Evolutionary conservation across 2,329 filamentous ascomycete species (phyloP).

Genomic region (Helotiales sp.): DNA sequence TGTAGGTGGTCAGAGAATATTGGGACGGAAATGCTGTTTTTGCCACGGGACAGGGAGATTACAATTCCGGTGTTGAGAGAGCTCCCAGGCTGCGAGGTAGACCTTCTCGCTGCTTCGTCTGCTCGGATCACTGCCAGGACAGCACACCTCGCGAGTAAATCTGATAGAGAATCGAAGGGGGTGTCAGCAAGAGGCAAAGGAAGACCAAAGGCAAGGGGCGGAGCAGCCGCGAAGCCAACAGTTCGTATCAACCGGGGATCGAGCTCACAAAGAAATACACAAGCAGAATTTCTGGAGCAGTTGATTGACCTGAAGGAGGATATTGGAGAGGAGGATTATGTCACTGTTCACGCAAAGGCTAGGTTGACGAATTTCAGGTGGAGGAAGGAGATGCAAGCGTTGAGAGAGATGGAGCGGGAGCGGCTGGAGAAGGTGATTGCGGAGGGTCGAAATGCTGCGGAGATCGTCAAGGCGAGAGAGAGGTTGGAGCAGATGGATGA

Average conservation of each 20-base stretch:
- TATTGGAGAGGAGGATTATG: constrained; percentile 67
- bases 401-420: constrained; percentile 30
- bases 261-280: constrained; percentile 46
- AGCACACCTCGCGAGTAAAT: constrained; percentile 56
- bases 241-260: constrained; percentile 37
- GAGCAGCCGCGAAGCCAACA: constrained; percentile 9
- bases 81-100: constrained; percentile 60
- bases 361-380: constrained; percentile 37
- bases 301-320: constrained; percentile 68
- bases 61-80: constrained; percentile 55
- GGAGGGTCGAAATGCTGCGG: constrained; percentile 6
- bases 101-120: constrained; percentile 73
- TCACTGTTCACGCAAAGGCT: constrained; percentile 60
- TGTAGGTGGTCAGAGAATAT: constrained; percentile 83
- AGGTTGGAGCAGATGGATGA: constrained; percentile 33
- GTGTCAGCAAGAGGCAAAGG: constrained; percentile 29
- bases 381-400: constrained; percentile 28
- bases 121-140: constrained; percentile 72
- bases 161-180: neutral
- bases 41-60: constrained; percentile 50
- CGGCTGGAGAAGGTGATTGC: constrained; percentile 26
- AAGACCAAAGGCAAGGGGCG: neutral
- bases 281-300: constrained; percentile 65
- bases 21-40: constrained; percentile 82
- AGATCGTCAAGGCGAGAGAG: constrained; percentile 22